Base-by-base conservation (phyloP, 352 stramenopile genomes). In the Pythium phragmitis region DNA sequence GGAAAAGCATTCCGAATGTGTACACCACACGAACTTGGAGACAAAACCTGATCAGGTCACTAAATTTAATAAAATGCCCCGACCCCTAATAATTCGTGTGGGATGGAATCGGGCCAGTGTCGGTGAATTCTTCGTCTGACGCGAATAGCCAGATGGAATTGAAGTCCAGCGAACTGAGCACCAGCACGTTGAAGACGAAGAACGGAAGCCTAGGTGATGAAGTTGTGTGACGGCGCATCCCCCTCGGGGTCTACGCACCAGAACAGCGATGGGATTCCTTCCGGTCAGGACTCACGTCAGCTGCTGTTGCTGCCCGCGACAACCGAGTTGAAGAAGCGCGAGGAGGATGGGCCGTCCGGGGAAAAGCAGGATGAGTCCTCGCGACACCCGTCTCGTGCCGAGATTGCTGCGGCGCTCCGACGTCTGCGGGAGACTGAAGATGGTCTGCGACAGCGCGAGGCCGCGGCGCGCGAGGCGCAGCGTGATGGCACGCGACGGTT, bases 401-500 rank as follows among this genome's bases (percentile, higher is more conserved):
- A 33, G 53, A 83, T 85, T 63, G 58, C 60, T n/a, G 75, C 63
- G n/a, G 68, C 64, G 55, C 73, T 88, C 43, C 61, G 37, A 21
- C 68, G 62, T 9, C 62, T 75, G 30, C 70, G 64, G 4, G 59
- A 33, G 2, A 54, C 73, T 3, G 33, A 57, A 14, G 26, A 16
- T 19, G 62, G 53, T 30, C 55, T 47, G 9, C 43, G 63, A 48
- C 75, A 75, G 59, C 28, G 30, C 5, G 67, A 66, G 28, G 63
- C 37, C 3, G 64, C 62, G 14, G 50, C 48, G n/a, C 67, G 57
- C 9, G 66, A 74, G 13, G 47, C 33, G 12, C 70, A 85, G 57
- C 61, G 67, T 17, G 65, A 81, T 4, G 65, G 55, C 43, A 89
- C 77, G 52, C 76, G 76, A n/a, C 79, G 74, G 50, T 50, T 87